Percentiles rank a stretch among this genome's conserved stretches.
phyloP scores from a whole-genome alignment of 2,329 filamentous ascomycete species.

The Grosmannia clavigera region DNA sequence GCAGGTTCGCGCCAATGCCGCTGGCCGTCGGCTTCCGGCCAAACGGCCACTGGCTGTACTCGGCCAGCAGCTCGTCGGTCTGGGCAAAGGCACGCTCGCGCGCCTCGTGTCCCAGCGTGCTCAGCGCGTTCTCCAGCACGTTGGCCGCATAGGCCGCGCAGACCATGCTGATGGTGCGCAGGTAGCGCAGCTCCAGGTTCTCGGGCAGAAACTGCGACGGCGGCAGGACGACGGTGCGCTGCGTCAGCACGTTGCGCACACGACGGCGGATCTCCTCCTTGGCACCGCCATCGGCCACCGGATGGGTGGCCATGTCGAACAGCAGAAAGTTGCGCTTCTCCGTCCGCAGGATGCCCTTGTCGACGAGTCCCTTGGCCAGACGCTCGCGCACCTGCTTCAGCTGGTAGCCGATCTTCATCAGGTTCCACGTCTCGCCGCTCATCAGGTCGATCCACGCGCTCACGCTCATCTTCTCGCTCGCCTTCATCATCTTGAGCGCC shows the following conservation, averaged over 20 bases:
- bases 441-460: constrained; percentile 98
- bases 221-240: constrained; percentile 84
- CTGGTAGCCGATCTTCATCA: constrained; percentile 99
- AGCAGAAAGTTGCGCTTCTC: constrained; percentile 99
- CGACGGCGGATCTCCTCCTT: constrained; percentile 95
- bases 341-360: constrained; percentile 95
- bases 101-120: constrained; percentile 84
- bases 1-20: constrained; percentile 85
- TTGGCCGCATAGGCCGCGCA: constrained; percentile 97
- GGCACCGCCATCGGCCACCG: constrained; percentile 87
- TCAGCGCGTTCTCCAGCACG: constrained; percentile 93
- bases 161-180: constrained; percentile 89
- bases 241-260: constrained; percentile 83
- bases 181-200: constrained; percentile 84
- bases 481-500: constrained; percentile 99
- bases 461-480: constrained; percentile 99
- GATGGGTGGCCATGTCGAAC: constrained; percentile 99
- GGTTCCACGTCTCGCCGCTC: constrained; percentile 98
- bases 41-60: constrained; percentile 98
- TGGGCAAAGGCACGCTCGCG: constrained; percentile 91
- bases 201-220: constrained; percentile 83
- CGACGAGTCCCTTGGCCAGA: constrained; percentile 90
- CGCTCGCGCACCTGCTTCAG: constrained; percentile 98
- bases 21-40: constrained; percentile 66
- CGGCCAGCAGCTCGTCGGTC: constrained; percentile 87